These are phyloP conservation scores for Orbilia blumenaviensis DNA, from an alignment of 2,329 filamentous ascomycete species.

Conservation along the genomic window DNA sequence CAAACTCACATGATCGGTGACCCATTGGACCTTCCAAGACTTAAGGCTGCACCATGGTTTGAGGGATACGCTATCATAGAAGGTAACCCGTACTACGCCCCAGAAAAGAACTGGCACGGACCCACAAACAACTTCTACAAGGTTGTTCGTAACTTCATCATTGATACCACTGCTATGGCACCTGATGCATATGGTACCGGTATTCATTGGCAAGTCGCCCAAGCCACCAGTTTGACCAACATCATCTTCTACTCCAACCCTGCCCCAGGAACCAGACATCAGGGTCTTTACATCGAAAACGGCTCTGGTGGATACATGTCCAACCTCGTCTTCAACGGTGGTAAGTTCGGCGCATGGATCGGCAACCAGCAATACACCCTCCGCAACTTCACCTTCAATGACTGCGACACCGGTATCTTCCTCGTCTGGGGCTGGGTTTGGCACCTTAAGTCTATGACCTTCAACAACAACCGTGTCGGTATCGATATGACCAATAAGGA, in stretches of 20 bases:
- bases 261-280: constrained; percentile 60
- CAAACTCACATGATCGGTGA: constrained; percentile 94
- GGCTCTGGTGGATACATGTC: constrained; percentile 81
- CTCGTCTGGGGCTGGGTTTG: constrained; percentile 89
- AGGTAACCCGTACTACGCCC: constrained; percentile 78
- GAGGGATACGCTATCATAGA: constrained; percentile 88
- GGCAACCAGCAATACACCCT: constrained; percentile 75
- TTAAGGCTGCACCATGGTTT: constrained; percentile 79
- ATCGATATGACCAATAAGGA: constrained; percentile 72
- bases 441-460: constrained; percentile 74
- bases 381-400: constrained; percentile 80
- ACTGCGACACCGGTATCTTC: constrained; percentile 81
- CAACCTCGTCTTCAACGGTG: constrained; percentile 84
- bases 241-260: constrained; percentile 64
- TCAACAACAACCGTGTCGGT: constrained; percentile 78
- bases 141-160: constrained; percentile 80
- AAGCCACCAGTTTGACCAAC: constrained; percentile 70
- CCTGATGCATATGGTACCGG: constrained; percentile 59
- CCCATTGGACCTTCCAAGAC: constrained; percentile 64
- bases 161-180: constrained; percentile 77
- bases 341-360: constrained; percentile 68
- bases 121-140: constrained; percentile 87
- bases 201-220: constrained; percentile 75
- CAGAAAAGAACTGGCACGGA: constrained; percentile 76
- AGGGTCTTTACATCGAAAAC: constrained; percentile 71